phyloP scores from a whole-genome alignment of 2,329 filamentous ascomycete species.

The Fusarium subtropicale region DNA sequence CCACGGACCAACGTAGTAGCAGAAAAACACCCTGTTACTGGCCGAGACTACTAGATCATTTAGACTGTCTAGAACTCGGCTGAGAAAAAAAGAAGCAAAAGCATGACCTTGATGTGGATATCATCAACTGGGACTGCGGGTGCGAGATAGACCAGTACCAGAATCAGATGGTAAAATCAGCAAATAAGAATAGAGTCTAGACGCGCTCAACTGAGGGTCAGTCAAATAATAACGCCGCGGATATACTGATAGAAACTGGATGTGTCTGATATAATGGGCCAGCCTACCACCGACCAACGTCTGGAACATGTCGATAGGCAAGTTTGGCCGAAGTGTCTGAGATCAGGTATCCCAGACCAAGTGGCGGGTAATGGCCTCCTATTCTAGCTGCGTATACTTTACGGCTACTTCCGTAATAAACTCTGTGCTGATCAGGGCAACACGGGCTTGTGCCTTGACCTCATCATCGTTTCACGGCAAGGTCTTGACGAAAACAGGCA shows the following conservation, averaged over 20 bases:
- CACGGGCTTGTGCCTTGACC: not conserved
- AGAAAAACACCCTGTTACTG: not conserved
- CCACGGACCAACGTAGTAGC: not conserved
- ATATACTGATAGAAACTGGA: not conserved
- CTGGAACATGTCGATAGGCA: not conserved
- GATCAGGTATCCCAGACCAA: not conserved
- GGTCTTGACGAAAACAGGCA: not conserved
- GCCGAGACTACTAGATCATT: not conserved
- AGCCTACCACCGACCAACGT: not conserved
- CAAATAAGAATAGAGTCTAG: not conserved
- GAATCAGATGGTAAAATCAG: not conserved
- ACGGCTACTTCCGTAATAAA: not conserved
- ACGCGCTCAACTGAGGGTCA: not conserved
- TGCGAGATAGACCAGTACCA: not conserved
- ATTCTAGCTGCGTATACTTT: not conserved
- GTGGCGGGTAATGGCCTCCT: not conserved
- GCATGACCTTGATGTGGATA: constrained; percentile 1
- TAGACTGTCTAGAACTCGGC: not conserved
- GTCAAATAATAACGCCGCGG: not conserved
- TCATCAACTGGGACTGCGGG: not conserved
- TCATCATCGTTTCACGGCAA: not conserved
- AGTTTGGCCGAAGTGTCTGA: not conserved
- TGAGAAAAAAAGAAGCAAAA: not conserved
- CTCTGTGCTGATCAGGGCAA: not conserved
- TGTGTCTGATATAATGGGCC: not conserved